Percentiles rank a stretch among this genome's conserved stretches.
These are phyloP conservation scores for Phytophthora syringae DNA, from an alignment of 352 stramenopile genomes.

Conservation along the genomic window DNA sequence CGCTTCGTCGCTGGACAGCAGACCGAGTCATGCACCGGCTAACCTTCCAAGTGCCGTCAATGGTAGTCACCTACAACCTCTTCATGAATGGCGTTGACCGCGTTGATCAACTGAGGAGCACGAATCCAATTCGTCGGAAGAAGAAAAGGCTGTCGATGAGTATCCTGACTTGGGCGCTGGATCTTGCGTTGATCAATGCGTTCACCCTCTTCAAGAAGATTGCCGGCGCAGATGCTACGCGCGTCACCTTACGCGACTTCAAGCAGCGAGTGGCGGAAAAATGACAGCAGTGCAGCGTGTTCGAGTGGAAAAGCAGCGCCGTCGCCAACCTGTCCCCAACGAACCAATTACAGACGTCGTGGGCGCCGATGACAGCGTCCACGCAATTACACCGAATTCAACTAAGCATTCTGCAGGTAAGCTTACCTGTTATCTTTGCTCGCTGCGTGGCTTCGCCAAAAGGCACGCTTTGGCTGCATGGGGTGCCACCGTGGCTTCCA, in stretches of 20 bases:
- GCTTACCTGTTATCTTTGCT: slow-evolving; percentile 7
- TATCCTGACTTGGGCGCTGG: slow-evolving; percentile 9
- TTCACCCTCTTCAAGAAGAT: slow-evolving; percentile 8
- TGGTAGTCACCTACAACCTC: slow-evolving; percentile 9
- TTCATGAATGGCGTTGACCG: slow-evolving; percentile 21
- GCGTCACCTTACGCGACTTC: not conserved
- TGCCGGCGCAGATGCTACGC: not conserved
- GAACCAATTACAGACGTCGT: not conserved
- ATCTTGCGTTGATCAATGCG: slow-evolving; percentile 17
- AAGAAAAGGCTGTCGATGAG: not conserved
- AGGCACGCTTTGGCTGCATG: slow-evolving; percentile 11
- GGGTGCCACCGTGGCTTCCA: slow-evolving; percentile 16
- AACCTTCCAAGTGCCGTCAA: not conserved
- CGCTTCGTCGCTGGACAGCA: not conserved
- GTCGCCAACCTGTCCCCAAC: not conserved
- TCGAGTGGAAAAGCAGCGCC: not conserved
- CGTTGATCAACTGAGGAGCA: slow-evolving; percentile 15
- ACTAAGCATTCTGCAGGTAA: not conserved
- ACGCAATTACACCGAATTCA: slow-evolving; percentile 6
- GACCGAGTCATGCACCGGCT: not conserved
- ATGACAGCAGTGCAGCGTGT: not conserved
- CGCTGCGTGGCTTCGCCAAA: not conserved
- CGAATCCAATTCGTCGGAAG: slow-evolving; percentile 9
- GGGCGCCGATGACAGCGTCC: not conserved
- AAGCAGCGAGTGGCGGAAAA: not conserved